Conservation (phyloP, 768 basidiomycete genomes). For the Termitomyces eurrhizus region DNA sequence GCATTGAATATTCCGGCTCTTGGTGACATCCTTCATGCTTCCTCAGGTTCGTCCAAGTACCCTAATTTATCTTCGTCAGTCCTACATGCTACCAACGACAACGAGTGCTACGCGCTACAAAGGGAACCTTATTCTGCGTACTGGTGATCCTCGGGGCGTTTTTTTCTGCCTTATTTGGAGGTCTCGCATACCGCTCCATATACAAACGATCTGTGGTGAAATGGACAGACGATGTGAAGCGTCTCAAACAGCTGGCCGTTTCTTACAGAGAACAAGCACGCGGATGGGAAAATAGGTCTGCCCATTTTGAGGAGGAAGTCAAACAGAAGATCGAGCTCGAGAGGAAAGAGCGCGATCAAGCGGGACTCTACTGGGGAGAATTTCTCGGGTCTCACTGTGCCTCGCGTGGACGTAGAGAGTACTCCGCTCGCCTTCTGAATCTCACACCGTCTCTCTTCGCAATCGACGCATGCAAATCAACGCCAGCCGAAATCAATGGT, state of each 20-base stretch:
- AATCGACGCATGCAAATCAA: constrained; percentile 15
- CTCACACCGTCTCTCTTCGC: constrained; percentile 4
- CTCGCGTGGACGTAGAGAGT: background rate
- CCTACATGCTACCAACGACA: background rate
- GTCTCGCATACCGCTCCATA: background rate
- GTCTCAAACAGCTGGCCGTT: background rate
- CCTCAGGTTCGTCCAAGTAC: background rate
- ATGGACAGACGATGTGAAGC: background rate
- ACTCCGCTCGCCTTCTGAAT: constrained; percentile 11
- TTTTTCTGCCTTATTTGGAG: background rate
- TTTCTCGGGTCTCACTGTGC: constrained; percentile 5
- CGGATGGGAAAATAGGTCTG: background rate
- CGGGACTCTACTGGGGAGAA: constrained; percentile 12
- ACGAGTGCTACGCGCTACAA: background rate
- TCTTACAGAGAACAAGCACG: background rate
- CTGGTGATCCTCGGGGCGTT: background rate
- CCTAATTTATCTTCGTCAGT: background rate
- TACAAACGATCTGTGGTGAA: background rate
- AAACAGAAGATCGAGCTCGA: constrained; percentile 3
- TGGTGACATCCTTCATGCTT: background rate
- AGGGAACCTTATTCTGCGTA: background rate
- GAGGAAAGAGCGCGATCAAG: constrained; percentile 2
- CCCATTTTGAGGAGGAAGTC: background rate
- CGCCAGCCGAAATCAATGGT: constrained; percentile 9
- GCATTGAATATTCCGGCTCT: background rate